These are phyloP conservation scores for Pleurotus eryngii DNA, from an alignment of 768 basidiomycete genomes.

Conservation along the genomic window DNA sequence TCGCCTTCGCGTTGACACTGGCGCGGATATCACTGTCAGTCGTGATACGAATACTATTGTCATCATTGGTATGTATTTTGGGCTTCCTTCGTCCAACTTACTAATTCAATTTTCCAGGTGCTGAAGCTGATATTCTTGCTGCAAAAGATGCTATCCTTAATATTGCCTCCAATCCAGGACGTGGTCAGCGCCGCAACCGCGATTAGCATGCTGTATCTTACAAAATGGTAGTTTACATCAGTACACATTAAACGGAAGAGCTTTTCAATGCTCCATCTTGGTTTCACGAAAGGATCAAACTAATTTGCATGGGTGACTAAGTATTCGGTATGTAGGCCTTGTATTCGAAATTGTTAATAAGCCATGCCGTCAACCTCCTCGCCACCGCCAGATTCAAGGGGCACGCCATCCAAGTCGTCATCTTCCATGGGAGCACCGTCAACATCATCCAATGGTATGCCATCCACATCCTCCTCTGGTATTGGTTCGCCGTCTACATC, in stretches of 20 bases:
- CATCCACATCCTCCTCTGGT: constrained; percentile 34
- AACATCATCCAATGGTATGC: constrained; percentile 36
- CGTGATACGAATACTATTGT: constrained; percentile 85
- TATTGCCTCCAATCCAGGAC: constrained; percentile 42
- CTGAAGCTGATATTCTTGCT: constrained; percentile 61
- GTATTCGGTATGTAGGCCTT: too few species aligned
- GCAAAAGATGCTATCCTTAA: constrained; percentile 77
- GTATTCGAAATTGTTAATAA: too few species aligned
- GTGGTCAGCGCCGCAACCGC: constrained; percentile 37
- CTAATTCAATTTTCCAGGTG: constrained; percentile 41
- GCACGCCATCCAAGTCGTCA: constrained; percentile 36
- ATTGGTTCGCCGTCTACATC: constrained; percentile 34
- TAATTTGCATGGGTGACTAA: too few species aligned
- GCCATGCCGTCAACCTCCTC: constrained; percentile 30
- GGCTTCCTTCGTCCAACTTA: neutral
- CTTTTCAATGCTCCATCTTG: constrained; percentile 5
- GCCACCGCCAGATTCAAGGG: constrained; percentile 41
- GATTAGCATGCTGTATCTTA: constrained; percentile 17
- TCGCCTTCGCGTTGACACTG: constrained; percentile 83
- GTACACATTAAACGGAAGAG: too few species aligned
- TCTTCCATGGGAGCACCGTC: constrained; percentile 47
- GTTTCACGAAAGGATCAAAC: too few species aligned
- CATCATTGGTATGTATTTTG: constrained; percentile 65
- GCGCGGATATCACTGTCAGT: constrained; percentile 89
- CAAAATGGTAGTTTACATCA: too few species aligned